phyloP scores from a whole-genome alignment of 2,329 filamentous ascomycete genomes.

The Hymenoscyphus linearis region DNA sequence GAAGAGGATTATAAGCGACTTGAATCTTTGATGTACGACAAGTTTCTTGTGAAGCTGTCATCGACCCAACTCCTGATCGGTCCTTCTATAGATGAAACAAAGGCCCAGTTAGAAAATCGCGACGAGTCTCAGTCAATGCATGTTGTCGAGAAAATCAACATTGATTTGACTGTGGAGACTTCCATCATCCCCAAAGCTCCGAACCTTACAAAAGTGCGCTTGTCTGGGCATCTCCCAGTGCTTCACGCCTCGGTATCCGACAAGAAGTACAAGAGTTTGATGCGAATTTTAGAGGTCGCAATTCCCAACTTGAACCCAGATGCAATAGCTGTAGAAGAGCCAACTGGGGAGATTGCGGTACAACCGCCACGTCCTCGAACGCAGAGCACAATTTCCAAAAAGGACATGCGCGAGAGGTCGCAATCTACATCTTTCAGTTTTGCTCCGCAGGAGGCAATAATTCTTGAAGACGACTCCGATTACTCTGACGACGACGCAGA shows the following conservation, averaged over 20 bases:
- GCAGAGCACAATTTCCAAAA: slow-evolving; percentile 28
- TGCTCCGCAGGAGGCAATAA: slow-evolving; percentile 65
- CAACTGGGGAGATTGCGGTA: slow-evolving; percentile 6
- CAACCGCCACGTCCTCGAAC: slow-evolving; percentile 17
- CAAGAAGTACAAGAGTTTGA: slow-evolving; percentile 91
- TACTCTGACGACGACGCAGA: slow-evolving; percentile 57
- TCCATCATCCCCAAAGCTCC: slow-evolving; percentile 96
- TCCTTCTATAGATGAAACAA: slow-evolving; percentile 85
- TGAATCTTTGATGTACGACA: slow-evolving; percentile 95
- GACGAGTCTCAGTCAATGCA: slow-evolving; percentile 70
- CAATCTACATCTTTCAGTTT: slow-evolving; percentile 72
- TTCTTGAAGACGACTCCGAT: slow-evolving; percentile 57
- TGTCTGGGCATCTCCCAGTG: slow-evolving; percentile 87
- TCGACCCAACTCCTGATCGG: slow-evolving; percentile 95
- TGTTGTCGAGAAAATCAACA: slow-evolving; percentile 93
- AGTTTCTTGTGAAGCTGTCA: slow-evolving; percentile 85
- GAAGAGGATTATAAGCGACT: slow-evolving; percentile 84
- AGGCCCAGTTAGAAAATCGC: slow-evolving; percentile 67
- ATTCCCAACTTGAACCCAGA: slow-evolving; percentile 73
- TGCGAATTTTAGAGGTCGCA: slow-evolving; percentile 93
- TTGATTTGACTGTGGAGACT: slow-evolving; percentile 92
- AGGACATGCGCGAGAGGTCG: slow-evolving; percentile 44
- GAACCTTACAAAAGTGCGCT: slow-evolving; percentile 83
- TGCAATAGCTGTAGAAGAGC: slow-evolving; percentile 17
- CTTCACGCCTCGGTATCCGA: slow-evolving; percentile 91